phyloP scores from a whole-genome alignment of 306 rosid genomes.

The Potentilla sterilis region DNA sequence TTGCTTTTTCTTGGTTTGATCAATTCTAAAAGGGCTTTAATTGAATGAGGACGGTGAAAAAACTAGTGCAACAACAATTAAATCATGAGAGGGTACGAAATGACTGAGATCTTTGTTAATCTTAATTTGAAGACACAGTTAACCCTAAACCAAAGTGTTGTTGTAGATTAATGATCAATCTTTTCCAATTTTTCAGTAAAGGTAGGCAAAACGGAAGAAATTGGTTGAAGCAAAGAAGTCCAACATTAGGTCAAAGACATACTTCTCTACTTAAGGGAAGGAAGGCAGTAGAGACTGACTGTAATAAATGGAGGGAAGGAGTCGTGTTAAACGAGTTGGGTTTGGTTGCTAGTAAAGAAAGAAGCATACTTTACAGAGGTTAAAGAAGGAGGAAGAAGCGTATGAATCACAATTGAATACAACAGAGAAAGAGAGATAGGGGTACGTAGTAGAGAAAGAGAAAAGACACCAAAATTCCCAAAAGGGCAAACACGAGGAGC shows the following conservation, averaged over 20 bases:
- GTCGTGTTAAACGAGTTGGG: background rate
- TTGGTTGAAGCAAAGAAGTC: background rate
- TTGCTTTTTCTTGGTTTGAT: background rate
- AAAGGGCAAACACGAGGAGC: background rate
- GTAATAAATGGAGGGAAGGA: conserved; percentile 6
- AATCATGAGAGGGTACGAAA: background rate
- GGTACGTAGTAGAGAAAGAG: background rate
- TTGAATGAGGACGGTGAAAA: no score
- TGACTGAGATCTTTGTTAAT: background rate
- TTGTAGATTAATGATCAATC: background rate
- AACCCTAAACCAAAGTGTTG: background rate
- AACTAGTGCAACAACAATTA: no score
- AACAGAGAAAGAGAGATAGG: background rate
- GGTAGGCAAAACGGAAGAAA: background rate
- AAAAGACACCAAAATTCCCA: background rate
- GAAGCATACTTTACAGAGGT: background rate
- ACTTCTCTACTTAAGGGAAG: background rate
- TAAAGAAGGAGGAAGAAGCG: background rate
- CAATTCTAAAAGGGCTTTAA: background rate
- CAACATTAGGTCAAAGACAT: conserved; percentile 13
- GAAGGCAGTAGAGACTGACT: background rate
- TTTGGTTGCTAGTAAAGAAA: background rate
- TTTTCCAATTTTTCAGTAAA: background rate
- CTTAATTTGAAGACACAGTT: background rate
- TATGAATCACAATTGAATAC: conserved; percentile 11